Percentiles rank a stretch among this genome's conserved stretches.
Evolutionary conservation across 345 rosid species (phyloP).

Genomic region (Eucalyptus pumila): DNA sequence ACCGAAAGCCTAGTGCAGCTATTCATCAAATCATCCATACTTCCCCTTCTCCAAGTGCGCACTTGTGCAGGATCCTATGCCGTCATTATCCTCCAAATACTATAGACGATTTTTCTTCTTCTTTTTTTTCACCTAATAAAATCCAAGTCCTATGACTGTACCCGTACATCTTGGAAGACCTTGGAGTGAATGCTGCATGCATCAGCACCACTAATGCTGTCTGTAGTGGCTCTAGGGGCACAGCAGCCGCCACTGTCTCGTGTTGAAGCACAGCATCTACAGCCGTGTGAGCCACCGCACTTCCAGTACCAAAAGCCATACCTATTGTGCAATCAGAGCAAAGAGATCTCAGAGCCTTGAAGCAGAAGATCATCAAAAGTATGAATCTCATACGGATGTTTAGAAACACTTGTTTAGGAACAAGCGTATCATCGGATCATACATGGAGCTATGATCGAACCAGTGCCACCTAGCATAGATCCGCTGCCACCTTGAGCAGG

Average conservation of each 20-base stretch:
- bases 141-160: not conserved
- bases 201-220: constrained; percentile 26
- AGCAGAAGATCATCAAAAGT: not conserved
- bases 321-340: constrained; percentile 17
- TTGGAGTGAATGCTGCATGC: constrained; percentile 66
- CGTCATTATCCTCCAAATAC: not conserved
- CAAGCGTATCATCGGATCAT: not conserved
- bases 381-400: not conserved
- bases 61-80: not conserved
- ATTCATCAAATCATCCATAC: not conserved
- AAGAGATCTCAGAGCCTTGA: not conserved
- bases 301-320: constrained; percentile 92
- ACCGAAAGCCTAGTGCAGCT: not conserved
- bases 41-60: not conserved
- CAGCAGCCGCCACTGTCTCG: constrained; percentile 51
- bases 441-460: constrained; percentile 97
- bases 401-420: too few species aligned
- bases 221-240: constrained; percentile 27
- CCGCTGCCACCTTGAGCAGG: constrained; percentile 62
- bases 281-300: constrained; percentile 89
- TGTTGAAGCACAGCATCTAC: constrained; percentile 82
- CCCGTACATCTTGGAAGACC: constrained; percentile 87
- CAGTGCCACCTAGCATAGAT: constrained; percentile 71
- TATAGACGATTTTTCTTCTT: not conserved
- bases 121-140: not conserved